Base-by-base conservation (phyloP, 140 eudicot species). In the Senecio squalidus region DNA sequence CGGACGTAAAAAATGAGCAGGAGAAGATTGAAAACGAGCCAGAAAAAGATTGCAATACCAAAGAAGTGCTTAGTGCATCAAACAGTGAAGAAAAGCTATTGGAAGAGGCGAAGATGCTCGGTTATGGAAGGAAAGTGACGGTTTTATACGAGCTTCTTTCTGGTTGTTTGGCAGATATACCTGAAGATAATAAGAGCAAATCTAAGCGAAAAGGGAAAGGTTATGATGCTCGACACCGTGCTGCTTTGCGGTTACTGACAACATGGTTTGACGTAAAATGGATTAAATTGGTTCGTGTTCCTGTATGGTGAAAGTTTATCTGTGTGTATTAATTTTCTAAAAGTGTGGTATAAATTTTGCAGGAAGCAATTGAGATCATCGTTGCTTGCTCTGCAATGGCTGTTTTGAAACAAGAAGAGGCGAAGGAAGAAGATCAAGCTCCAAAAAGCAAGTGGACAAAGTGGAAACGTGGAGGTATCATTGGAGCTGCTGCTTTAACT, bases 401-500 rank as follows among this genome's bases (percentile, higher is more conserved):
- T 54, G 24, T 81, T 52, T 49, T 72, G 33, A 87, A 88, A 76
- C 74, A 77, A 53, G 90, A 73, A 75, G 82, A 73, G 48, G 72
- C 73, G 8, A 82, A 87, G 36, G 75, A 82, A 50, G 80, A 80
- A 41, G 66, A 68, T 1, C 78, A 68, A 63, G 57, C 71, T 10
- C 77, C 94, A 43, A 64, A 80, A 73, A 84, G 93, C 78, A 1
- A 33, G 49, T 84, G 93, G 96, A 76, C 76, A 26, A 84, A 82
- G 73, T 87, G 99, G 99, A 92, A 78, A 72, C 95, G 99, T 70
- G 93, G 95, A 55, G 99, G 93, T 56, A 92, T 92, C 51, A 84
- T 92, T 58, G 96, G 99, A 55, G 99, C 96, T 55, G 99, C 99
- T 46, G 99, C 99, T 58, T n/a, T 92, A 82, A 86, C 99, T 36